Percentiles rank a stretch among this genome's conserved stretches.
Evolutionary conservation across 352 stramenopile species (phyloP).

Genomic region (Globisporangium radiosum): DNA sequence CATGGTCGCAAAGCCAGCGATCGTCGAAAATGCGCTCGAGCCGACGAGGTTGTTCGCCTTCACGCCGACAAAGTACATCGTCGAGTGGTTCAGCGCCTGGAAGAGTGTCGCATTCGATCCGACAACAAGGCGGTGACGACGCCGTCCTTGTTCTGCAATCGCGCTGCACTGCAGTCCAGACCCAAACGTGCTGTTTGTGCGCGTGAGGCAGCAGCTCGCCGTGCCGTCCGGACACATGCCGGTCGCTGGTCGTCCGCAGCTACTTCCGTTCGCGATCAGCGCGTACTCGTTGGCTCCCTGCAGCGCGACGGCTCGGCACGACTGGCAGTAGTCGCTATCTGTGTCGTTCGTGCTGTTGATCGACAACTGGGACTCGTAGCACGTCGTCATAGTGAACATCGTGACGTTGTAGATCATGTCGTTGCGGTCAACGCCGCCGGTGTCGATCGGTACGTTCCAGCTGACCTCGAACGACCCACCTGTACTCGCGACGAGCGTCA

Average conservation of each 20-base stretch:
- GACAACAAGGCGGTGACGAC: constrained; percentile 17
- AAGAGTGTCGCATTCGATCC: constrained; percentile 35
- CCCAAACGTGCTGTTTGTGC: constrained; percentile 10
- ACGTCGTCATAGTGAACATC: constrained; percentile 24
- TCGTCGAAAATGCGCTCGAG: constrained; percentile 20
- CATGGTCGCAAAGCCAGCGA: constrained; percentile 29
- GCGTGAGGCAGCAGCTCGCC: constrained; percentile 34
- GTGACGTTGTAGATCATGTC: constrained; percentile 42
- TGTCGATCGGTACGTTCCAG: constrained; percentile 36
- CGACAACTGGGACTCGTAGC: constrained; percentile 14
- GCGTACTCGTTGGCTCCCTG: constrained; percentile 19
- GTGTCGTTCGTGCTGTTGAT: neutral
- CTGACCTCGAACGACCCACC: constrained; percentile 46
- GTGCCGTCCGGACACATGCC: constrained; percentile 31
- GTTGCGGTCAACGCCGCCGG: constrained; percentile 23
- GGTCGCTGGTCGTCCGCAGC: constrained; percentile 16
- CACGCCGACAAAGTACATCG: constrained; percentile 47
- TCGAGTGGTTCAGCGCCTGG: constrained; percentile 33
- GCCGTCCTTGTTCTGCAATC: neutral
- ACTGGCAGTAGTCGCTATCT: constrained; percentile 13
- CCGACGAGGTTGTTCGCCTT: constrained; percentile 38
- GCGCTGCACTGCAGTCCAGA: constrained; percentile 21
- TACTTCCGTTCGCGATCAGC: constrained; percentile 1
- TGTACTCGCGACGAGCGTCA: constrained; percentile 22
- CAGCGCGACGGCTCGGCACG: constrained; percentile 26